These are phyloP conservation scores for Monilinia polystroma DNA, from an alignment of 2,329 filamentous ascomycete genomes.

Conservation along the genomic window DNA sequence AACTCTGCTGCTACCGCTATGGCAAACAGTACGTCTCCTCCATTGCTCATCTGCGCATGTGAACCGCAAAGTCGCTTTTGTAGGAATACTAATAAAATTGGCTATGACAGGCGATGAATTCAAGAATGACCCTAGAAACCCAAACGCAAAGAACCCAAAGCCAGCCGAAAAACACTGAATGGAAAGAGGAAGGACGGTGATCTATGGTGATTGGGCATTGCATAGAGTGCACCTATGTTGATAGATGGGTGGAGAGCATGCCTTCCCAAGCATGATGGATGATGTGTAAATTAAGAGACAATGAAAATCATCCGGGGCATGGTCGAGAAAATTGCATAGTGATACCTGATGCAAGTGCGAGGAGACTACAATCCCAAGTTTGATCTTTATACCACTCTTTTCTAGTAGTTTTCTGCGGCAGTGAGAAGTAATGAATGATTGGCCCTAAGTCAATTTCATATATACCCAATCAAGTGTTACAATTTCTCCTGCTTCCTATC, in stretches of 20 bases:
- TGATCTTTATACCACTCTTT: not conserved
- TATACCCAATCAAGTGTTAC: not conserved
- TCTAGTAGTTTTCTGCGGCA: not conserved
- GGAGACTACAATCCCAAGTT: not conserved
- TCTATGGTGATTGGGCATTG: not conserved
- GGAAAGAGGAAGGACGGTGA: not conserved
- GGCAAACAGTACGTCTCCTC: constrained; percentile 69
- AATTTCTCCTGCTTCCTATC: not conserved
- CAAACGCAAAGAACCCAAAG: constrained; percentile 46
- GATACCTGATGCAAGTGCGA: not conserved
- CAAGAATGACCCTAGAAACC: constrained; percentile 97
- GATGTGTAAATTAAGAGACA: constrained; percentile 21
- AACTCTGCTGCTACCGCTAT: constrained; percentile 78
- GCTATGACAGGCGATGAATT: constrained; percentile 73
- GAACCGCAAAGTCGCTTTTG: not conserved
- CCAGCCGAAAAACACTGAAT: constrained; percentile 39
- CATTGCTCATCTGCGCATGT: constrained; percentile 31
- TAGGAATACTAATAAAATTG: constrained; percentile 26
- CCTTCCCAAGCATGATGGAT: not conserved
- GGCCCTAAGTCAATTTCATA: constrained; percentile 1
- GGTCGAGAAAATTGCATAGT: not conserved
- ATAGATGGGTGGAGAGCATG: constrained; percentile 9
- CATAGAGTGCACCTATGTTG: constrained; percentile 18
- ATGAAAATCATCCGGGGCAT: constrained; percentile 11
- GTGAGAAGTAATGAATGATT: not conserved